phyloP scores from a whole-genome alignment of 2,329 filamentous ascomycete species.

The Neofusicoccum kwambonambiense region DNA sequence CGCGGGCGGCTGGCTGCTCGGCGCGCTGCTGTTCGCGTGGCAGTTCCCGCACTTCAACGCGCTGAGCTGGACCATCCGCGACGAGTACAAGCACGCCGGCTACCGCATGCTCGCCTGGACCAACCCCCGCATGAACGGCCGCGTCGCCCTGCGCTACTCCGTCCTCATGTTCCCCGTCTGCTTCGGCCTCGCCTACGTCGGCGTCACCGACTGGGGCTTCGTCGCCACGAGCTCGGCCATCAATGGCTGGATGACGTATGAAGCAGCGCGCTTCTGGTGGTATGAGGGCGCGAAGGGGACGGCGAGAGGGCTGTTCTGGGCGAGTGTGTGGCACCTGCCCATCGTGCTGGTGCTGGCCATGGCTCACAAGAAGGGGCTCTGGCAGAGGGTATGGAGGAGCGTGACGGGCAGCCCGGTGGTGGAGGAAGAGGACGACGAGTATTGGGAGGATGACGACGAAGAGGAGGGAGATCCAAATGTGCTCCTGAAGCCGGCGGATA shows the following conservation, averaged over 20 bases:
- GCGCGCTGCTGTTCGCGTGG: constrained; percentile 84
- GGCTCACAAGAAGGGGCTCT: constrained; percentile 89
- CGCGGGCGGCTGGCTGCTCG: constrained; percentile 85
- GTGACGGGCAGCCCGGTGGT: constrained; percentile 57
- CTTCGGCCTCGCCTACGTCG: constrained; percentile 71
- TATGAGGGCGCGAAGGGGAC: constrained; percentile 74
- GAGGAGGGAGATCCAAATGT: not conserved
- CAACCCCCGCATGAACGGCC: constrained; percentile 78
- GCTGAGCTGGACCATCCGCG: constrained; percentile 80
- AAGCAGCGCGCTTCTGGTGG: constrained; percentile 80
- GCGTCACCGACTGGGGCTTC: constrained; percentile 84
- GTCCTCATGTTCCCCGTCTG: constrained; percentile 85
- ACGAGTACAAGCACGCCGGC: constrained; percentile 76
- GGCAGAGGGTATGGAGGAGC: constrained; percentile 75
- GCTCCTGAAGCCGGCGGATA: not conserved
- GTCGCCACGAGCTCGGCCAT: constrained; percentile 75
- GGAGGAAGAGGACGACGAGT: constrained; percentile 55
- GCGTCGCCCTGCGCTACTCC: constrained; percentile 86
- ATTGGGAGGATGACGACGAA: constrained; percentile 49
- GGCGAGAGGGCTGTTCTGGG: constrained; percentile 89
- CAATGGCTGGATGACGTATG: constrained; percentile 80
- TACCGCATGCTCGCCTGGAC: constrained; percentile 79
- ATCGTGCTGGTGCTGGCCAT: constrained; percentile 86
- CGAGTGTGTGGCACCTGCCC: constrained; percentile 94
- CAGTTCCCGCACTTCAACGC: constrained; percentile 99